phyloP scores from a whole-genome alignment of 2,329 filamentous ascomycete genomes.

The Thermoascus crustaceus region DNA sequence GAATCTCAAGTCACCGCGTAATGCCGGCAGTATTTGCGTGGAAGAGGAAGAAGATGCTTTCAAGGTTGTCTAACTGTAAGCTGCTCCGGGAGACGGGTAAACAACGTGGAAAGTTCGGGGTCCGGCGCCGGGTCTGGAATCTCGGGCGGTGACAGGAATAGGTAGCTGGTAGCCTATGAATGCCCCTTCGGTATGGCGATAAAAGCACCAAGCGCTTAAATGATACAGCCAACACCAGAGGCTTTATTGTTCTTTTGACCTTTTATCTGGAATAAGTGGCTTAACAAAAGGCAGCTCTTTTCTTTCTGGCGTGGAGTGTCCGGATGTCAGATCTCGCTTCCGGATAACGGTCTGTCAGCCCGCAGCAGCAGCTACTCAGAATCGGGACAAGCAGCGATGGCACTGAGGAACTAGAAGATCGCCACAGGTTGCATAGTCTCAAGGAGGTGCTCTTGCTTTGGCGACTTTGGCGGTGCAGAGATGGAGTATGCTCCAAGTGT shows the following conservation, averaged over 20 bases:
- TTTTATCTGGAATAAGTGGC: background rate
- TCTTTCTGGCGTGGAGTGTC: background rate
- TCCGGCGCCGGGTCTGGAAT: background rate
- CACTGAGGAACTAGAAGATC: background rate
- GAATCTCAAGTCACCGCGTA: background rate
- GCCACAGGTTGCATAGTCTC: background rate
- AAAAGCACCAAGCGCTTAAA: no score
- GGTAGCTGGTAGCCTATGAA: no score
- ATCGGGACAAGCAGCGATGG: conserved; percentile 2
- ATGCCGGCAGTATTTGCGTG: background rate
- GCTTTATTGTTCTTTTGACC: no score
- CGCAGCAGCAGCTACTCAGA: conserved; percentile 1
- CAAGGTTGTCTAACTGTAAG: background rate
- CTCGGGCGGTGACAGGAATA: background rate
- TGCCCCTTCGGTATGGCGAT: no score
- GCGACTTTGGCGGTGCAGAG: background rate
- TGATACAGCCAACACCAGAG: no score
- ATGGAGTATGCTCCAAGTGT: no score
- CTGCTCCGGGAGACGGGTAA: background rate
- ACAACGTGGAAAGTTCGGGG: conserved; percentile 1
- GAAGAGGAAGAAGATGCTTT: background rate
- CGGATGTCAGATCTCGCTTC: background rate
- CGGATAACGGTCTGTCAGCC: background rate
- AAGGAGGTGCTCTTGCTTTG: background rate
- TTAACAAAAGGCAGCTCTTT: background rate